Base-by-base conservation (phyloP, 2,329 filamentous ascomycete genomes). In the Cladosporium colombiae region DNA sequence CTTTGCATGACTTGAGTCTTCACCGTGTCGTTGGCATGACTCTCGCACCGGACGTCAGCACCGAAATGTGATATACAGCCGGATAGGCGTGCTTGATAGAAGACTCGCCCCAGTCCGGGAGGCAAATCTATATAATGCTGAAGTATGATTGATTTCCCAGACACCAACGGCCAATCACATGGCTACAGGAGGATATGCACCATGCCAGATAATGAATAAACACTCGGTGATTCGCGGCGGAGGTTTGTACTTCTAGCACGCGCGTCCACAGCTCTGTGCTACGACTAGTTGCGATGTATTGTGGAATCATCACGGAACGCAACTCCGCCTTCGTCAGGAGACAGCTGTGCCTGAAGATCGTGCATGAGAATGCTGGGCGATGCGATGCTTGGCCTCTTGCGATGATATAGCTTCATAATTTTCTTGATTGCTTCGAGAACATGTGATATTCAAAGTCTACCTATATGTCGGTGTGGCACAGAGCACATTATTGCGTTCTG, bases 251-350 rank as follows among this genome's bases (percentile, higher is more conserved):
- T 23, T 40, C n/a, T 13, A 35, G 56, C 56, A 46, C 29, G 46
- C 56, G 56, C 56, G 56, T 59, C 56, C 56, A 46, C 21, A n/a
- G 33, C 56, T 59, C 37, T 46, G 18, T 33, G 35, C 33, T 44
- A n/a, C 33, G 33, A 31, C 56, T 59, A 59, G 56, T 16, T 23
- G 55, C 33, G 33, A 40, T 55, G n/a, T 23, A 37, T 18, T 21
- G n/a, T 57, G 55, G 25, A 25, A 59, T 59, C 56, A 29, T 44
- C 56, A 40, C 56, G 56, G 56, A 59, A 35, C 13, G n/a, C 25
- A 59, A 25, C 25, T 57, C 55, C 55, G 55, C n/a, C 11, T 21
- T n/a, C 16, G 8, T 18, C 50, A 53, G 50, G 23, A 31, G 50
- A 27, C 50, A 53, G 27, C 5, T 55, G 52, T 55, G 52, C 52